phyloP scores from a whole-genome alignment of 1,139 yeast genomes.

The Saccharomycopsis crataegensis region DNA sequence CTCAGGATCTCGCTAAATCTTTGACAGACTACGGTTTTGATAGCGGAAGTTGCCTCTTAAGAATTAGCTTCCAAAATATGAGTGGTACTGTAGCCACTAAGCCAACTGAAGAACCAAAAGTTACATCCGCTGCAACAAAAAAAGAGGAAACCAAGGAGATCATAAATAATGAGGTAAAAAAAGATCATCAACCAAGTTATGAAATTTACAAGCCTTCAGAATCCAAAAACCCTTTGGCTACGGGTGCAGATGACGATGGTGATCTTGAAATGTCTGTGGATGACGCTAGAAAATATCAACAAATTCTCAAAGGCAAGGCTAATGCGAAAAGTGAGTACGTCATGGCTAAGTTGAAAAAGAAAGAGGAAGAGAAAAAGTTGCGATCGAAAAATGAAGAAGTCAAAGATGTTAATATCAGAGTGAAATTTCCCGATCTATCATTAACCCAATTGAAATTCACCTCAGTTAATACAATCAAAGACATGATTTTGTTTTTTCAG shows the following conservation, averaged over 20 bases:
- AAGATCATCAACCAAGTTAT: not conserved
- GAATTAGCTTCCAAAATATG: slow-evolving; percentile 2
- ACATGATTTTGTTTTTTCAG: slow-evolving; percentile 12
- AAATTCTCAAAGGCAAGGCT: slow-evolving; percentile 15
- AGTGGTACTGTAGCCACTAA: not conserved
- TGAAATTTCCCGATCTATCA: slow-evolving; percentile 15
- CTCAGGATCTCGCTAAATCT: slow-evolving; percentile 24
- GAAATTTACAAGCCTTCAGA: slow-evolving; percentile 9
- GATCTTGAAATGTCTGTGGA: slow-evolving; percentile 11
- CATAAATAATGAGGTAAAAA: not conserved
- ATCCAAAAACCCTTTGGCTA: not conserved
- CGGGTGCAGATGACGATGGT: not conserved
- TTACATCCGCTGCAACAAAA: not conserved
- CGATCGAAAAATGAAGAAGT: not conserved
- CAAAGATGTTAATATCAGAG: not conserved
- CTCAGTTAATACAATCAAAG: slow-evolving; percentile 9
- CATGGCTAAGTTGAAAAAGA: slow-evolving; percentile 7
- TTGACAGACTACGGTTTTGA: slow-evolving; percentile 10
- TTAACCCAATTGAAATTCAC: slow-evolving; percentile 9
- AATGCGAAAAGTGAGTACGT: slow-evolving; percentile 15
- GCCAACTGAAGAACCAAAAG: not conserved
- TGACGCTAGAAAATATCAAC: slow-evolving; percentile 15
- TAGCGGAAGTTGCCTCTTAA: slow-evolving; percentile 6
- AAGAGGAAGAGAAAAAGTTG: not conserved
- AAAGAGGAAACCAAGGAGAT: not conserved